These are phyloP conservation scores for Phytophthora sansomeana DNA, from an alignment of 352 stramenopile species.

Conservation along the genomic window DNA sequence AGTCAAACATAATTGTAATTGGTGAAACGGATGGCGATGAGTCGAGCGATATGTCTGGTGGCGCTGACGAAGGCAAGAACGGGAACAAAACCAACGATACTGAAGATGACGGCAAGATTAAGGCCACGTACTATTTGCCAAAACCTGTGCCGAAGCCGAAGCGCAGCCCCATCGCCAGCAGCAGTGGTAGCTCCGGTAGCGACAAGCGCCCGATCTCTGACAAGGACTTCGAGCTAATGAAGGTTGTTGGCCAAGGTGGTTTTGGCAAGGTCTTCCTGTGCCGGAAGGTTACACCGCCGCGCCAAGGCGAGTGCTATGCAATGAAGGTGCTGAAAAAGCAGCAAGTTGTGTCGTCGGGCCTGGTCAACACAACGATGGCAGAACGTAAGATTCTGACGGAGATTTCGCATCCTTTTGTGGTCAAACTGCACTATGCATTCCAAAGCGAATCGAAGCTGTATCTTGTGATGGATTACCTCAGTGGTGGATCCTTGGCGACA, in stretches of 20 bases:
- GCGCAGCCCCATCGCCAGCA: slow-evolving; percentile 27
- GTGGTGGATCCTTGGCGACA: slow-evolving; percentile 89
- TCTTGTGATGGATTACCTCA: slow-evolving; percentile 94
- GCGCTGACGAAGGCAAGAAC: slow-evolving; percentile 59
- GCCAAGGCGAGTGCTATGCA: slow-evolving; percentile 96
- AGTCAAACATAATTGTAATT: slow-evolving; percentile 90
- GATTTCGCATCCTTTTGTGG: slow-evolving; percentile 94
- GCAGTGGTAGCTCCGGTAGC: slow-evolving; percentile 24
- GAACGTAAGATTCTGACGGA: slow-evolving; percentile 93
- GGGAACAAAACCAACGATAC: slow-evolving; percentile 30
- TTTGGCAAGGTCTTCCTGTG: slow-evolving; percentile 99
- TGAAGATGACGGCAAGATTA: slow-evolving; percentile 57
- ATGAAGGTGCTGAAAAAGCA: slow-evolving; percentile 98
- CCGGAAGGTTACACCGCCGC: slow-evolving; percentile 90
- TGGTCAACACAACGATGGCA: slow-evolving; percentile 95
- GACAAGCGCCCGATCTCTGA: slow-evolving; percentile 70
- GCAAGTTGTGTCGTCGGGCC: slow-evolving; percentile 89
- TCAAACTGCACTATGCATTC: slow-evolving; percentile 96
- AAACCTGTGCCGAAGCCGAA: slow-evolving; percentile 68
- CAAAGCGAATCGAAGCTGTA: slow-evolving; percentile 94
- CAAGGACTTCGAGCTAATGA: slow-evolving; percentile 97
- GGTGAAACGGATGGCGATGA: slow-evolving; percentile 84
- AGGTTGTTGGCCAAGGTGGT: slow-evolving; percentile 97
- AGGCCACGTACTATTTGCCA: slow-evolving; percentile 85
- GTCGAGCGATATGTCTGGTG: slow-evolving; percentile 76